These are phyloP conservation scores for Suhomyces wounanorum DNA, from an alignment of 1,139 yeast genomes.

Conservation along the genomic window DNA sequence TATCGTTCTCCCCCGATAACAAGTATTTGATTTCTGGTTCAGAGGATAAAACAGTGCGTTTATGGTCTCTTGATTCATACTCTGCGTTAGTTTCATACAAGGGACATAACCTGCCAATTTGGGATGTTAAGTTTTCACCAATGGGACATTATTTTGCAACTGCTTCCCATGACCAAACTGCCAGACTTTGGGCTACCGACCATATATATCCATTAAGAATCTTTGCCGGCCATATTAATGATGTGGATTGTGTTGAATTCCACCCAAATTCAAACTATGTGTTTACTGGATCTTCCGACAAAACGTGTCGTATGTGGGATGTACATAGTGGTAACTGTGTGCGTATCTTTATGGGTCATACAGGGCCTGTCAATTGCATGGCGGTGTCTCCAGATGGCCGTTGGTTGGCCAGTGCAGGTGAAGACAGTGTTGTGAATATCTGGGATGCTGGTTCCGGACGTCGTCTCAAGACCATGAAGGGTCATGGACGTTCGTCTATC, in stretches of 20 bases:
- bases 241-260: constrained; percentile 92
- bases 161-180: constrained; percentile 97
- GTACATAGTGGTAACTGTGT: constrained; percentile 86
- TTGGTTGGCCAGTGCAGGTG: constrained; percentile 95
- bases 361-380: constrained; percentile 80
- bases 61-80: constrained; percentile 94
- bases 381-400: constrained; percentile 97
- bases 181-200: constrained; percentile 96
- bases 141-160: constrained; percentile 97
- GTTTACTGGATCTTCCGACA: constrained; percentile 93
- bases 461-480: constrained; percentile 77
- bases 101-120: constrained; percentile 94
- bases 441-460: constrained; percentile 97
- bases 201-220: constrained; percentile 94
- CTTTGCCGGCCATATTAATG: constrained; percentile 96
- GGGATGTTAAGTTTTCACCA: constrained; percentile 97
- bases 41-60: constrained; percentile 87
- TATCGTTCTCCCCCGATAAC: constrained; percentile 89
- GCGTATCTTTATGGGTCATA: constrained; percentile 92
- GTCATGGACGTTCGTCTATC: constrained; percentile 87
- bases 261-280: constrained; percentile 96
- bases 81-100: constrained; percentile 89
- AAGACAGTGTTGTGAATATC: constrained; percentile 82
- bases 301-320: constrained; percentile 98
- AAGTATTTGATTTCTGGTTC: constrained; percentile 78